Conservation (phyloP, 257 asterid genomes). For the Nicotiana paniculata region DNA sequence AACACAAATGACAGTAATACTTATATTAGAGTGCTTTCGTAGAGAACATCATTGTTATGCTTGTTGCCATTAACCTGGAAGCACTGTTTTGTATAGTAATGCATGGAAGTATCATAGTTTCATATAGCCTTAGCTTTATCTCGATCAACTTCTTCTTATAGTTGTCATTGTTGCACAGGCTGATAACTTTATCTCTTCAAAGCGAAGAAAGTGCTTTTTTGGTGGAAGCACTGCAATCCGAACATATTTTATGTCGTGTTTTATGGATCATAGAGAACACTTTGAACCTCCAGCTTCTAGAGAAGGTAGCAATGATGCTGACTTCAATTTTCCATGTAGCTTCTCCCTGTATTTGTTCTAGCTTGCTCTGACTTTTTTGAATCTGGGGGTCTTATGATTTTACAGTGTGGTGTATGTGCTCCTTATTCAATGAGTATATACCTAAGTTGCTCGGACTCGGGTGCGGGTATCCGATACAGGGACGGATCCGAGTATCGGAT, state of each 20-base stretch:
- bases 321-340: constrained; percentile 3
- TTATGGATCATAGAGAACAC: constrained; percentile 86
- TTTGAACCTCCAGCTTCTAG: constrained; percentile 60
- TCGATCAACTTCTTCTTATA: constrained; percentile 15
- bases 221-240: constrained; percentile 65
- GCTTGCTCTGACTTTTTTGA: constrained; percentile 5
- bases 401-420: neutral
- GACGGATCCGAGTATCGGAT: too few species aligned
- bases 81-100: too few species aligned
- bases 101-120: neutral
- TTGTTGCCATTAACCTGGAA: neutral
- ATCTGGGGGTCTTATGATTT: neutral
- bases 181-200: constrained; percentile 65
- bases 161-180: constrained; percentile 42
- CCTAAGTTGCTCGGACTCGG: too few species aligned
- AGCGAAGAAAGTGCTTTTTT: constrained; percentile 53
- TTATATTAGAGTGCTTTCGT: neutral
- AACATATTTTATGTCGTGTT: constrained; percentile 61
- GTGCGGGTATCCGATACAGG: too few species aligned
- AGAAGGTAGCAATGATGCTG: constrained; percentile 40
- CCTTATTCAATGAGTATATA: neutral
- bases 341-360: neutral
- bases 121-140: neutral
- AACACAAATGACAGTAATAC: neutral
- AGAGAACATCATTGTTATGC: neutral